Percentiles rank a stretch among this genome's conserved stretches.
phyloP scores from a whole-genome alignment of 2,329 filamentous ascomycete genomes.

The Paecilomyces sp. region DNA sequence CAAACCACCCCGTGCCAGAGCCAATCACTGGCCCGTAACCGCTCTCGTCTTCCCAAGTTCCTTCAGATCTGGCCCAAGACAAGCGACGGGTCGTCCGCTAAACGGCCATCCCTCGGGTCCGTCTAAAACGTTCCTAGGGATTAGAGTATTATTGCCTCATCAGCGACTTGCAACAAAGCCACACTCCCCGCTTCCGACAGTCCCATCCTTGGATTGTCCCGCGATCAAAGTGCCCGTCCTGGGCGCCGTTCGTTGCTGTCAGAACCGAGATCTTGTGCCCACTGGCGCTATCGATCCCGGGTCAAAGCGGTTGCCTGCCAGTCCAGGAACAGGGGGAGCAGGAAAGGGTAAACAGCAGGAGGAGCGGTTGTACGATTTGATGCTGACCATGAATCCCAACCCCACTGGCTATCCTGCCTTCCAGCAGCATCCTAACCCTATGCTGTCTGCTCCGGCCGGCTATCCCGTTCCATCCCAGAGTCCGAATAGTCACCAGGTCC shows the following conservation, averaged over 20 bases:
- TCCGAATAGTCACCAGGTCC: constrained; percentile 16
- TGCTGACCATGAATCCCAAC: constrained; percentile 22
- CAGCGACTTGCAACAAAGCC: background rate
- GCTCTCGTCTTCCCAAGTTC: constrained; percentile 4
- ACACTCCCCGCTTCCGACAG: background rate
- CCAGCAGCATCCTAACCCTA: constrained; percentile 11
- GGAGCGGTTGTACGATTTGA: background rate
- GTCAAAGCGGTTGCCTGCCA: constrained; percentile 13
- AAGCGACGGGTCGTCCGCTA: constrained; percentile 15
- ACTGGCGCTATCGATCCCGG: background rate
- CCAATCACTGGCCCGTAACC: constrained; percentile 11
- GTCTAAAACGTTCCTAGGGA: constrained; percentile 5
- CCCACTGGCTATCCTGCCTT: constrained; percentile 18
- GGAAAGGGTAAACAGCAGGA: background rate
- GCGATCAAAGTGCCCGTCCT: background rate
- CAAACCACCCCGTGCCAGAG: background rate
- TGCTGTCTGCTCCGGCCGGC: constrained; percentile 13
- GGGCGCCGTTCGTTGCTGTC: background rate
- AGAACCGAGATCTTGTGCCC: background rate
- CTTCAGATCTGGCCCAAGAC: constrained; percentile 3
- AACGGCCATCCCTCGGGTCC: constrained; percentile 1
- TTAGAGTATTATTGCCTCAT: background rate
- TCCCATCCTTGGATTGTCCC: background rate
- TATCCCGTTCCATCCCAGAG: constrained; percentile 27
- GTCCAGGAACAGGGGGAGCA: constrained; percentile 6